Evolutionary conservation across 441 rosid genomes (phyloP).

Genomic region (Brassica hybrid): DNA sequence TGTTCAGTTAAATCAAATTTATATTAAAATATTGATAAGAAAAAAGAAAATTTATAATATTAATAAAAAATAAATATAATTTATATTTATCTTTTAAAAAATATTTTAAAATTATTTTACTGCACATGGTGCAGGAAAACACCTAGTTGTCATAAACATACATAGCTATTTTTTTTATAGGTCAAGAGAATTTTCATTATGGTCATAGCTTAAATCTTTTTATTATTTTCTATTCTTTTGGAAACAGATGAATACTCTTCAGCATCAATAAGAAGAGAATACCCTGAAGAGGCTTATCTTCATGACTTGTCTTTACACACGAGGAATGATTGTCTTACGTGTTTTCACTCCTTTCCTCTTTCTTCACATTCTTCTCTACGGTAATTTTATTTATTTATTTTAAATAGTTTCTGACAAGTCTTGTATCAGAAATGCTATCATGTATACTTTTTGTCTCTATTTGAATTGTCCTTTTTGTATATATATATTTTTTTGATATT

Average conservation of each 20-base stretch:
- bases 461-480: slow-evolving; percentile 26
- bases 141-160: slow-evolving; percentile 43
- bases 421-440: slow-evolving; percentile 30
- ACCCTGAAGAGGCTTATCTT: slow-evolving; percentile 37
- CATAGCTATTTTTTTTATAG: slow-evolving; percentile 16
- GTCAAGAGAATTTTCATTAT: slow-evolving; percentile 31
- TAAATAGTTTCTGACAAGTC: slow-evolving; percentile 29
- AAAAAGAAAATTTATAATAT: no score
- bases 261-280: slow-evolving; percentile 45
- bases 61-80: no score
- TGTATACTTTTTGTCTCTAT: slow-evolving; percentile 31
- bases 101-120: no score
- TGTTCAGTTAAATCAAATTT: no score
- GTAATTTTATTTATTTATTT: slow-evolving; percentile 23
- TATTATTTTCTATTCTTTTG: background rate
- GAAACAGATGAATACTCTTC: slow-evolving; percentile 41
- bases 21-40: no score
- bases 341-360: slow-evolving; percentile 41
- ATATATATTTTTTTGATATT: background rate
- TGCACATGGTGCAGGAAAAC: no score
- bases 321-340: slow-evolving; percentile 47
- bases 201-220: background rate
- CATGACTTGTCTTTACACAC: slow-evolving; percentile 45
- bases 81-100: no score
- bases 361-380: slow-evolving; percentile 43